Evolutionary conservation across 2,329 filamentous ascomycete genomes (phyloP), one percentile per base, ranked within the genome.

Genomic region (Capronia coronata): DNA sequence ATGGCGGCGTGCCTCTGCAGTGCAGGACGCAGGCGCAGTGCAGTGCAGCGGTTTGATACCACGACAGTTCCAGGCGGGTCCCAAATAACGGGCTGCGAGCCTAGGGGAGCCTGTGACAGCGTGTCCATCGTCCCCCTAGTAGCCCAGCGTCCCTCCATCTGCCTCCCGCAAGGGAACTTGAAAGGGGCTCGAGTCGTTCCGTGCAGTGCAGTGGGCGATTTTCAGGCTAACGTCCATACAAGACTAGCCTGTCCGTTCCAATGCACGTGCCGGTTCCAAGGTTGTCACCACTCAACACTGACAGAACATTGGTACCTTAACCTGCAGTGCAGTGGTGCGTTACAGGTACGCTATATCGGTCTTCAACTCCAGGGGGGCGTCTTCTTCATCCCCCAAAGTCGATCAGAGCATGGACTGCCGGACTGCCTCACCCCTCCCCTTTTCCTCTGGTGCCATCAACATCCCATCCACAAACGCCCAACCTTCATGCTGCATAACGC

Each of bases 401-500:
- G n/a, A n/a, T n/a, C n/a, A n/a, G n/a, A n/a, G n/a, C n/a, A n/a
- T n/a, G n/a, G n/a, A n/a, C n/a, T n/a, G 25, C 25, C 6, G 10
- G 5, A 27, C 25, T 10, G 25, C 25, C 25, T 10, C 19, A 18
- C 13, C n/a, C 10, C 34, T 7, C 27, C 43, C 27, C 19, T 9
- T 39, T 29, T 49, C 48, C 10, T 49, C 56, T 11, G 68, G 66
- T 43, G 58, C 49, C n/a, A 69, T 56, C 41, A 71, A 57, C 38
- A 56, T 56, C 2, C 74, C 79, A 34, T 77, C 69, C 13, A 73
- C 68, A 18, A 86, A 62, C 29, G 58, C 72, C 85, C 87, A 95
- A 0, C 88, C 88, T 18, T 76, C 69, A 34, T 69, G 67, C 65
- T 79, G 76, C 74, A 93, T 72, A 25, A 69, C 67, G 54, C 75